Conservation (phyloP, 2,329 filamentous ascomycete genomes). For the Cytospora paraplurivora region DNA sequence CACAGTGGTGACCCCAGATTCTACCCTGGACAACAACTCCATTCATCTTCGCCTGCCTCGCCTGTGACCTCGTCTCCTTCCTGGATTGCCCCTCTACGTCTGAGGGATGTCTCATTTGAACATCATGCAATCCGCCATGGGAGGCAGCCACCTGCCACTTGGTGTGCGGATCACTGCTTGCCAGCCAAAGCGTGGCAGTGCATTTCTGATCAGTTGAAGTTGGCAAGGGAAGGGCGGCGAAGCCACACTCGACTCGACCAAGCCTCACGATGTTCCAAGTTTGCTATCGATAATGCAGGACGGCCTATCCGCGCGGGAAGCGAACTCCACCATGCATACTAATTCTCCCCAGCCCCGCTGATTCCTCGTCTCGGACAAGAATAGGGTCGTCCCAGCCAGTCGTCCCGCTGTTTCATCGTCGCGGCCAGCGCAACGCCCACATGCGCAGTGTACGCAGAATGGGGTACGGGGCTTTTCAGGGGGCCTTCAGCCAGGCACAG, state of each 20-base stretch:
- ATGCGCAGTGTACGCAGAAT: conserved; percentile 8
- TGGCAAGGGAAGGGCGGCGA: background rate
- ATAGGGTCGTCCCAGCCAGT: conserved; percentile 24
- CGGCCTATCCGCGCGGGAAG: background rate
- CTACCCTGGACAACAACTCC: too few species aligned
- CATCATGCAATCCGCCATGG: background rate
- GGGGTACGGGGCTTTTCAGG: conserved; percentile 12
- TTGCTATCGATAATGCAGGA: conserved; percentile 19
- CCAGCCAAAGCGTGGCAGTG: background rate
- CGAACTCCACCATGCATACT: background rate
- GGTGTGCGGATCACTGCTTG: background rate
- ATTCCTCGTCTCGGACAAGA: conserved; percentile 19
- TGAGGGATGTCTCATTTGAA: background rate
- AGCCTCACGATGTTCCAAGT: conserved; percentile 23
- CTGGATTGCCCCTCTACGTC: background rate
- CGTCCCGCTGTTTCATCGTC: conserved; percentile 11
- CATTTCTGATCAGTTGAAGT: background rate
- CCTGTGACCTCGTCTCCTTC: background rate
- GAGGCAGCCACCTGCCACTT: background rate
- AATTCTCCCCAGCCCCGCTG: conserved; percentile 17
- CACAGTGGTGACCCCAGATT: too few species aligned
- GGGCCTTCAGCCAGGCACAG: conserved; percentile 9
- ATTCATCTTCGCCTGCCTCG: too few species aligned
- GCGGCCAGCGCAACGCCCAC: conserved; percentile 10
- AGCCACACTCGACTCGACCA: conserved; percentile 10